Conservation (phyloP, 768 basidiomycete genomes). For the Suillus lakei region DNA sequence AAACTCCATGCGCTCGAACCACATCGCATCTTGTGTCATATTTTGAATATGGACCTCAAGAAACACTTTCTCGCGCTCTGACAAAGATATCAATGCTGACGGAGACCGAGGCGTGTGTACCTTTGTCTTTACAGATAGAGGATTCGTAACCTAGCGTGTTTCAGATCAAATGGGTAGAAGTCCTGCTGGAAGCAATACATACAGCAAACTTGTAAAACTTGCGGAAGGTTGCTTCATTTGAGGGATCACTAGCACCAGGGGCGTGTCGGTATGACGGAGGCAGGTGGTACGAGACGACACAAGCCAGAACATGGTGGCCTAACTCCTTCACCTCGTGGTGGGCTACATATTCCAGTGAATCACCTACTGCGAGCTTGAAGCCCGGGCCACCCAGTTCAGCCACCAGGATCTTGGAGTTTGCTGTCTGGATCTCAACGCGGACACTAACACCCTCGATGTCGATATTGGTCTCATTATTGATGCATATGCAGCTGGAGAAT, state of each 20-base stretch:
- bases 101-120: slow-evolving; percentile 81
- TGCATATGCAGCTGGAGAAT: slow-evolving; percentile 79
- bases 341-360: slow-evolving; percentile 69
- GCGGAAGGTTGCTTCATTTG: slow-evolving; percentile 59
- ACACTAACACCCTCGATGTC: slow-evolving; percentile 68
- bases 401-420: slow-evolving; percentile 62
- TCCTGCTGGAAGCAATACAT: slow-evolving; percentile 32
- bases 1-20: slow-evolving; percentile 81
- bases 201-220: slow-evolving; percentile 88
- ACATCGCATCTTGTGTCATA: slow-evolving; percentile 73
- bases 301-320: slow-evolving; percentile 88
- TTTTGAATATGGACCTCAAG: slow-evolving; percentile 95
- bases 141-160: slow-evolving; percentile 79
- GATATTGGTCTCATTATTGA: slow-evolving; percentile 77
- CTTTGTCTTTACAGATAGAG: slow-evolving; percentile 93
- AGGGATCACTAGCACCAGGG: slow-evolving; percentile 52
- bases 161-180: not conserved
- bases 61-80: slow-evolving; percentile 82
- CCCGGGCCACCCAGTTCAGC: slow-evolving; percentile 66
- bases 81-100: slow-evolving; percentile 63
- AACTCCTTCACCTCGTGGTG: slow-evolving; percentile 93
- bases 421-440: slow-evolving; percentile 87
- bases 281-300: slow-evolving; percentile 82
- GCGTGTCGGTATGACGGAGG: slow-evolving; percentile 59
- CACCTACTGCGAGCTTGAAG: slow-evolving; percentile 53